Evolutionary conservation across 2,329 filamentous ascomycete species (phyloP).

Genomic region (Colletotrichum acutatum): DNA sequence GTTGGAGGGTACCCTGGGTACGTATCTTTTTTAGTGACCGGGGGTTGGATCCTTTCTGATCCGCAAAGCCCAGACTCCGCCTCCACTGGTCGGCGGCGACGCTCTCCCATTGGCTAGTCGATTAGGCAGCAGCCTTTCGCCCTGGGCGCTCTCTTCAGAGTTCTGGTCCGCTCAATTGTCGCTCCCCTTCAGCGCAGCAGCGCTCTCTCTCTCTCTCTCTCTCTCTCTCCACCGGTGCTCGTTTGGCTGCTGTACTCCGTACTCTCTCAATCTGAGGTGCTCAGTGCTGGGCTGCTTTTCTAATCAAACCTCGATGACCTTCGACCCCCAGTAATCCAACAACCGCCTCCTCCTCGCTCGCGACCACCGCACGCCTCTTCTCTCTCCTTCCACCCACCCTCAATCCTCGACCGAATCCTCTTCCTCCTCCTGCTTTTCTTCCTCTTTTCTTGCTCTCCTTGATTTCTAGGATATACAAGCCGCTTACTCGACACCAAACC

Average conservation of each 20-base stretch:
- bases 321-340: constrained; percentile 3
- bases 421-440: constrained; percentile 28
- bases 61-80: constrained; percentile 39
- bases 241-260: neutral
- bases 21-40: neutral
- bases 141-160: constrained; percentile 37
- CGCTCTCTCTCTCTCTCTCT: neutral
- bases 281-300: constrained; percentile 30
- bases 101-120: constrained; percentile 36
- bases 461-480: constrained; percentile 20
- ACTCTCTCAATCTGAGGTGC: neutral
- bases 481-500: constrained; percentile 9
- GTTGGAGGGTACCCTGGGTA: neutral
- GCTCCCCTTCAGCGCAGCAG: neutral
- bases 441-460: neutral
- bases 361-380: neutral
- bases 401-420: constrained; percentile 35
- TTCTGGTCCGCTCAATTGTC: constrained; percentile 23
- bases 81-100: constrained; percentile 40
- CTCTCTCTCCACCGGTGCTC: neutral
- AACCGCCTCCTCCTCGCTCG: constrained; percentile 6
- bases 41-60: constrained; percentile 29
- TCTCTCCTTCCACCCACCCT: constrained; percentile 19
- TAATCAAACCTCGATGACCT: constrained; percentile 33
- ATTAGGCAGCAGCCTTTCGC: constrained; percentile 47